phyloP scores from a whole-genome alignment of 1,284 basidiomycete species.

The Puccinia novopanici region DNA sequence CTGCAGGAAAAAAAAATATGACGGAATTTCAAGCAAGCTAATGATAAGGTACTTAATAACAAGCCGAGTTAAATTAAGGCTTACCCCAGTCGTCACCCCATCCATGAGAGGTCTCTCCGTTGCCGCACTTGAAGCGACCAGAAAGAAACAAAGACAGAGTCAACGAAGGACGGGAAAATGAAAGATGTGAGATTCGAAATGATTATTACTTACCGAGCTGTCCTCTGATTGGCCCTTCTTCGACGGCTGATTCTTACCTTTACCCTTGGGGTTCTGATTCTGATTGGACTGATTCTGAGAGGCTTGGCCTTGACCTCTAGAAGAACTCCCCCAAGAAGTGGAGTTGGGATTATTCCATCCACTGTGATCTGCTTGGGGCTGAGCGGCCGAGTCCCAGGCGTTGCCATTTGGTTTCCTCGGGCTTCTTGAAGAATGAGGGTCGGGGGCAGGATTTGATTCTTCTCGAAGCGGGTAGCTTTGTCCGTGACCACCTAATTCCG shows the following conservation, averaged over 20 bases:
- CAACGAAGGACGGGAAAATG: not conserved
- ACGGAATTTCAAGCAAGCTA: not conserved
- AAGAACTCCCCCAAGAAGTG: not conserved
- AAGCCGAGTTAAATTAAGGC: not conserved
- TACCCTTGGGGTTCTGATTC: not conserved
- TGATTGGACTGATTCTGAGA: not conserved
- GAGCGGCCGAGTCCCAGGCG: not conserved
- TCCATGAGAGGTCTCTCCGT: not conserved
- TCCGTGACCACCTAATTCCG: not conserved
- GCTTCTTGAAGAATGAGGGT: not conserved
- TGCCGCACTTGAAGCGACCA: not conserved
- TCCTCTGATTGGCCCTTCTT: constrained; percentile 26
- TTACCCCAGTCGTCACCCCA: not conserved
- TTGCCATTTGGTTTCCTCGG: not conserved
- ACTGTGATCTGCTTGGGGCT: not conserved
- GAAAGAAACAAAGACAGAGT: not conserved
- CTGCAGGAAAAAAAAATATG: not conserved
- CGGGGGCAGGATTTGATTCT: not conserved
- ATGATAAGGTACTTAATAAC: not conserved
- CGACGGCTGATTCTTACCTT: constrained; percentile 1
- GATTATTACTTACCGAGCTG: not conserved
- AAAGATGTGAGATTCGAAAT: not conserved
- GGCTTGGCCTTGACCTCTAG: not conserved
- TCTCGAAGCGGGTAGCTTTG: not conserved
- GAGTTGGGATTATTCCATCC: not conserved